Percentiles rank a stretch among this genome's conserved stretches.
These are phyloP conservation scores for Trichaptum fuscoviolaceum DNA, from an alignment of 768 basidiomycete genomes.

Conservation along the genomic window DNA sequence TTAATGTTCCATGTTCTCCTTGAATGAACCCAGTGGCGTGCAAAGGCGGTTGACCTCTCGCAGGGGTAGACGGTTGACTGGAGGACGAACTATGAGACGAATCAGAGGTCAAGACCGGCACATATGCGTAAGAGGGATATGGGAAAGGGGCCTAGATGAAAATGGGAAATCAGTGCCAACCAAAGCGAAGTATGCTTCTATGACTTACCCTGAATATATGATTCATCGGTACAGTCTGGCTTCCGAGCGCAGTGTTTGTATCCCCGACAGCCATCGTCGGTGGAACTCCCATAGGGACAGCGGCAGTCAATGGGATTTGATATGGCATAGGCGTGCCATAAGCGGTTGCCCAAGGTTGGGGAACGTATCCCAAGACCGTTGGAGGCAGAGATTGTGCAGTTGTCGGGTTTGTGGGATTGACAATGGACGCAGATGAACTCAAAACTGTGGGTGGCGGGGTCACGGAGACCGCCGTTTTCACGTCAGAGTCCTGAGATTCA, in stretches of 20 bases:
- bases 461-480: slow-evolving; percentile 30
- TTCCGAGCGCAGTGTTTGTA: neutral
- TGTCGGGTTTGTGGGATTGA: slow-evolving; percentile 12
- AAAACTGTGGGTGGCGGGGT: slow-evolving; percentile 34
- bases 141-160: neutral
- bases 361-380: slow-evolving; percentile 38
- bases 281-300: neutral
- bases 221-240: neutral
- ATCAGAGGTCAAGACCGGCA: neutral
- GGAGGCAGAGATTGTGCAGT: slow-evolving; percentile 34
- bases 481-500: slow-evolving; percentile 12
- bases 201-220: neutral
- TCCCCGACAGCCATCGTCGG: neutral
- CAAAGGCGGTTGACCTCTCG: slow-evolving; percentile 45
- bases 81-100: neutral
- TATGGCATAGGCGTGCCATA: slow-evolving; percentile 48
- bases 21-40: slow-evolving; percentile 66
- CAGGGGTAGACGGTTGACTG: slow-evolving; percentile 10
- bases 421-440: slow-evolving; percentile 24
- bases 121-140: neutral
- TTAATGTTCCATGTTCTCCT: slow-evolving; percentile 65
- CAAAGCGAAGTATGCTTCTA: neutral
- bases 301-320: slow-evolving; percentile 36
- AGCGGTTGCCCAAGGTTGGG: slow-evolving; percentile 48
- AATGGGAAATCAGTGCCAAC: neutral